These are phyloP conservation scores for Nemania sp. DNA, from an alignment of 2,329 filamentous ascomycete genomes.

Conservation along the genomic window DNA sequence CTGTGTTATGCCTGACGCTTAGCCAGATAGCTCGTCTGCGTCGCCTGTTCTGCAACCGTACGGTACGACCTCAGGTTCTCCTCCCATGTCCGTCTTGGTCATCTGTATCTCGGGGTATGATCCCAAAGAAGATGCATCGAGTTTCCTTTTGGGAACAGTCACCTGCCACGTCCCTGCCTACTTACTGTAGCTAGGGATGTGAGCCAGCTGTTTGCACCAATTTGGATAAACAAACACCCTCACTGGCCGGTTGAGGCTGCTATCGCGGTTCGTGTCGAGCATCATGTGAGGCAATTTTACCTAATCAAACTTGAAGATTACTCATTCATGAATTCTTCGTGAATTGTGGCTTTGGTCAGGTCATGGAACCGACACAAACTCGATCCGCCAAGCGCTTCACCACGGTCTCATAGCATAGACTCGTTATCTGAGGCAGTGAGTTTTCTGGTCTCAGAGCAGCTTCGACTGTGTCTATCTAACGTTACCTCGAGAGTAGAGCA, in stretches of 20 bases:
- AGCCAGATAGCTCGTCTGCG: not conserved
- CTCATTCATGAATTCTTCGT: not conserved
- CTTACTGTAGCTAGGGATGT: not conserved
- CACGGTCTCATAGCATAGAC: not conserved
- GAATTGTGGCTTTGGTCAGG: not conserved
- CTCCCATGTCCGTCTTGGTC: not conserved
- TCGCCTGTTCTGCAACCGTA: not conserved
- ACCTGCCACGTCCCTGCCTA: not conserved
- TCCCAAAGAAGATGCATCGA: not conserved
- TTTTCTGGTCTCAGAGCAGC: not conserved
- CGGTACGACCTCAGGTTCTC: not conserved
- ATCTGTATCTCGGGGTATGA: not conserved
- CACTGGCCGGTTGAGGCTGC: not conserved
- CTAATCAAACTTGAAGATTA: not conserved
- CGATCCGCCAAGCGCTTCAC: not conserved
- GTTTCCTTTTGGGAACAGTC: not conserved
- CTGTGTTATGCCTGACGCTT: not conserved
- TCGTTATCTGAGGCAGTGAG: not conserved
- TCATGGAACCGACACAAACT: not conserved
- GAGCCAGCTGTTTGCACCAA: not conserved
- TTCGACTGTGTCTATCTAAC: conserved; percentile 3
- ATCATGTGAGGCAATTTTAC: not conserved
- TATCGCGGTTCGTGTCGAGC: not conserved
- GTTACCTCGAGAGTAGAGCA: conserved; percentile 8
- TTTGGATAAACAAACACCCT: not conserved